A percentile compares a stretch with the other conserved stretches of the same genome.
phyloP scores from a whole-genome alignment of 768 basidiomycete genomes.

The Hydnomerulius pinastri region DNA sequence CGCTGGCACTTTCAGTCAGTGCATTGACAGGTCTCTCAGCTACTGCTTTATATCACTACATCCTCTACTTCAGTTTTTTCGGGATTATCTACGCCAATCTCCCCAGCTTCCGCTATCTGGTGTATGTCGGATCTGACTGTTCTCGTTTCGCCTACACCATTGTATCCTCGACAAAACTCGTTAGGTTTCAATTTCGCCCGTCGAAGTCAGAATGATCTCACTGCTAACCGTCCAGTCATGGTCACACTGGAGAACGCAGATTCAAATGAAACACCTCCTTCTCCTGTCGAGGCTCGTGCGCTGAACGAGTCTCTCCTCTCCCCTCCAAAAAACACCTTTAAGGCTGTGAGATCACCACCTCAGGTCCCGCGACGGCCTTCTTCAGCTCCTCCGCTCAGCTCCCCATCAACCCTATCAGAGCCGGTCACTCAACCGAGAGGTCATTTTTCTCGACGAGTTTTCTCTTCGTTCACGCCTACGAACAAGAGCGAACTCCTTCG shows the following conservation, averaged over 20 bases:
- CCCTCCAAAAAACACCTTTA: slow-evolving; percentile 31
- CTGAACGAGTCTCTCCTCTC: slow-evolving; percentile 25
- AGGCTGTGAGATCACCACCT: slow-evolving; percentile 12
- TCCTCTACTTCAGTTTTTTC: too few relatives aligned
- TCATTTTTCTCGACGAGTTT: slow-evolving; percentile 13
- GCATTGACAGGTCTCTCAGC: too few relatives aligned
- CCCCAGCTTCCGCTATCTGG: background rate
- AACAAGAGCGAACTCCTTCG: slow-evolving; percentile 46
- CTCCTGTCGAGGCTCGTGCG: slow-evolving; percentile 23
- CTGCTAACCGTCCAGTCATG: slow-evolving; percentile 28
- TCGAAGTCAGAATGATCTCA: slow-evolving; percentile 28
- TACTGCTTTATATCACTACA: too few relatives aligned
- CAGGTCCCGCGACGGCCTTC: slow-evolving; percentile 13
- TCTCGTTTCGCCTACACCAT: slow-evolving; percentile 33
- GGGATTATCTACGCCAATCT: background rate
- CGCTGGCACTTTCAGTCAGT: too few relatives aligned
- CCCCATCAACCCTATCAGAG: background rate
- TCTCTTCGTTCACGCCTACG: slow-evolving; percentile 13
- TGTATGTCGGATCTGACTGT: slow-evolving; percentile 36
- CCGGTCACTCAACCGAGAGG: slow-evolving; percentile 3
- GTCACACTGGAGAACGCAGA: slow-evolving; percentile 32
- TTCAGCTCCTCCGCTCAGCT: slow-evolving; percentile 25
- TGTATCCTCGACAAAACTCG: slow-evolving; percentile 22
- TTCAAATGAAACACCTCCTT: slow-evolving; percentile 21
- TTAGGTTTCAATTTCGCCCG: slow-evolving; percentile 33